These are phyloP conservation scores for Ceratobasidium theobromae DNA, from an alignment of 1,284 basidiomycete species.

Conservation along the genomic window DNA sequence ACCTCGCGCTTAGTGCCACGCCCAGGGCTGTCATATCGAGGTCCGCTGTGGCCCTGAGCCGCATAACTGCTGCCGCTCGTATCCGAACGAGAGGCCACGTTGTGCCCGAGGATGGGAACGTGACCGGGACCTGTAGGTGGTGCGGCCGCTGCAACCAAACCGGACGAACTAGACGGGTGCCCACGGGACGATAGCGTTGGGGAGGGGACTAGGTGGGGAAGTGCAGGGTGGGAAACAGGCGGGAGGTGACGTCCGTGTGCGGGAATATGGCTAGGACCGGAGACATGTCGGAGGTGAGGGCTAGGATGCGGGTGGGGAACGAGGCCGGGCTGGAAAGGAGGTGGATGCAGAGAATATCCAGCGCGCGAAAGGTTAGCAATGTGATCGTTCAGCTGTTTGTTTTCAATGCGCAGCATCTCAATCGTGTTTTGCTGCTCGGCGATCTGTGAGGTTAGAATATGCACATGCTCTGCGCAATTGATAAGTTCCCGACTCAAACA, in stretches of 20 bases:
- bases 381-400: constrained; percentile 29
- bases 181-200: constrained; percentile 10
- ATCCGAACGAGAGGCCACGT: constrained; percentile 4
- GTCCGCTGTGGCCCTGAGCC: not conserved
- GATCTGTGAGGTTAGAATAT: constrained; percentile 14
- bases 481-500: not conserved
- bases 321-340: constrained; percentile 12
- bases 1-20: constrained; percentile 31
- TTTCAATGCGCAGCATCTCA: constrained; percentile 28
- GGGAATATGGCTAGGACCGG: constrained; percentile 7
- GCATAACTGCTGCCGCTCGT: constrained; percentile 14
- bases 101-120: constrained; percentile 17
- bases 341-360: constrained; percentile 21
- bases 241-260: constrained; percentile 15
- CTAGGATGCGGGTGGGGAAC: constrained; percentile 16
- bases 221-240: not conserved
- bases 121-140: constrained; percentile 24
- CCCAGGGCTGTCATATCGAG: constrained; percentile 23
- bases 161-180: constrained; percentile 25
- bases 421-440: constrained; percentile 22
- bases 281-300: constrained; percentile 9
- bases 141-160: constrained; percentile 17
- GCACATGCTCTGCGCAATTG: constrained; percentile 14
- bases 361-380: constrained; percentile 28
- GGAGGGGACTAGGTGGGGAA: not conserved